Base-by-base conservation (phyloP, 2,329 filamentous ascomycete genomes). In the Aspergillus pseudoterreus region DNA sequence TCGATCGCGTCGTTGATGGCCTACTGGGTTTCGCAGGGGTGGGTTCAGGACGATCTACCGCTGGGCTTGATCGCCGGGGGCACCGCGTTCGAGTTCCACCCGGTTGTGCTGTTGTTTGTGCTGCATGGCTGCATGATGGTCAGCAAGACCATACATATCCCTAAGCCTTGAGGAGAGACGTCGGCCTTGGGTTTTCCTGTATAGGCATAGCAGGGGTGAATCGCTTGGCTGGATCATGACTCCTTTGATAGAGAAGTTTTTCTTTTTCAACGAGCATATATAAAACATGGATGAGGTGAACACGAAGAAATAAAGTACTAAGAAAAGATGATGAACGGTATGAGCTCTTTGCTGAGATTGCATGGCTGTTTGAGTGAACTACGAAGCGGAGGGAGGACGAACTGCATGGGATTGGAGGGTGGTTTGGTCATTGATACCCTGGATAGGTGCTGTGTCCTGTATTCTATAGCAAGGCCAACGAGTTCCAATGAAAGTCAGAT, bases 101-200 rank as follows among this genome's bases (percentile, higher is more conserved):
- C 94, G 12, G 78, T 87, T 3, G 89, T 87, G 6, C 72, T 85
- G 21, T 65, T 97, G 54, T 99, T 96, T 72, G 78, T 95, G 53
- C 62, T 91, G n/a, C 90, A 95, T 69, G 94, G 92, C 17, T 95
- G 88, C 68, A 74, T 94, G 66, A 97, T 99, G 94, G 87, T 92
- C 57, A 96, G 90, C 77, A 95, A 92, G 81, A 92, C 85, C 30
- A 84, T 99, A 65, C 90, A 94, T 69, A 91, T 99, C 60, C 94
- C 94, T 14, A 99, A 99, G 82, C 91, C 81, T 47, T 82, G 58
- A 58, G 43, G 22, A 43, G 43, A 24, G 42, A 38, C 43, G 44
- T 21, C 35, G 35, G 35, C 17, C 39, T 21, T 21, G 39, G 39
- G 17, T 8, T 41, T 41, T 22, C 11, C 32, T 55, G 50, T 50